A percentile compares a stretch with the other conserved stretches of the same genome.
These are phyloP conservation scores for Gossypium ekmanianum DNA, from an alignment of 345 rosid species.

Conservation along the genomic window DNA sequence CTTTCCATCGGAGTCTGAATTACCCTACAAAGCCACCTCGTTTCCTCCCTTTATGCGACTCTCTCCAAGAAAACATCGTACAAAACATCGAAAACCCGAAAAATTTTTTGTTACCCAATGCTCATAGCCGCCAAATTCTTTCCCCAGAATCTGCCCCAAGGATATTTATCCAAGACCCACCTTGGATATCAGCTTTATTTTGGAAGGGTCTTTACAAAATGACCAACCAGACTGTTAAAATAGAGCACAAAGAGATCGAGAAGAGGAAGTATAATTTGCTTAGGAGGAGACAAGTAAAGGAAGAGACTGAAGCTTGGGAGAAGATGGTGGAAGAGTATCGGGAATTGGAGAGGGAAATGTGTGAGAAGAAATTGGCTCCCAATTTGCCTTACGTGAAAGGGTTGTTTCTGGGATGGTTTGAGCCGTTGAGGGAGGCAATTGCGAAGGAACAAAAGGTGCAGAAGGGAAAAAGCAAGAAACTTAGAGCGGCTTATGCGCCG, in stretches of 20 bases:
- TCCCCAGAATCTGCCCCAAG: conserved; percentile 30
- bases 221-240: conserved; percentile 38
- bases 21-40: conserved; percentile 27
- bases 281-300: conserved; percentile 73
- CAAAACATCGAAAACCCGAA: conserved; percentile 34
- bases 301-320: conserved; percentile 96
- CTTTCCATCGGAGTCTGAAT: conserved; percentile 33
- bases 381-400: conserved; percentile 77
- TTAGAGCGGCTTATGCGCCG: conserved; percentile 75
- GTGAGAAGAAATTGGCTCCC: conserved; percentile 75
- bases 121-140: conserved; percentile 17
- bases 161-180: conserved; percentile 65
- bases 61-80: conserved; percentile 31
- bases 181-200: conserved; percentile 75
- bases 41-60: conserved; percentile 29
- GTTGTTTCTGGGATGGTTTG: conserved; percentile 87
- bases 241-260: conserved; percentile 52
- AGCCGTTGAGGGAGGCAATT: conserved; percentile 77
- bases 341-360: conserved; percentile 69
- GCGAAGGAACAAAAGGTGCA: conserved; percentile 64
- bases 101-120: conserved; percentile 27
- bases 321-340: conserved; percentile 70
- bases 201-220: conserved; percentile 50
- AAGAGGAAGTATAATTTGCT: conserved; percentile 55
- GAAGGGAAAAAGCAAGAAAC: conserved; percentile 50